Base-by-base conservation (phyloP, 2,329 filamentous ascomycete genomes). In the Exophiala sp. region DNA sequence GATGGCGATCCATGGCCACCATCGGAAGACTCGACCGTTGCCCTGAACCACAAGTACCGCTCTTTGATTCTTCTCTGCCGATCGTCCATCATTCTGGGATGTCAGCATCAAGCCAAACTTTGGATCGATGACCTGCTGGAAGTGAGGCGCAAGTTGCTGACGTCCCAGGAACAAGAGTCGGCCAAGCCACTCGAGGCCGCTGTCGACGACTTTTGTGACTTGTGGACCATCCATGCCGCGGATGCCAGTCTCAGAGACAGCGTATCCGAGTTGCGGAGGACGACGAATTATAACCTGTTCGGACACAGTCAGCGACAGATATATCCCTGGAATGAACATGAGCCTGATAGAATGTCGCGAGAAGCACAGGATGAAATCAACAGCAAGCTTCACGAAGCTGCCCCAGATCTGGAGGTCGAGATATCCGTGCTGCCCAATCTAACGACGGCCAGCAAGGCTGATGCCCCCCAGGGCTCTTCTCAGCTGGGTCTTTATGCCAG, bases 401-500 rank as follows among this genome's bases (percentile, higher is more conserved):
- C 89, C 1, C 85, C 88, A 1, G 91, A 88, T 62, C 86, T 91
- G 53, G 86, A 87, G 56, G 86, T 95, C 23, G 79, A 81, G 50
- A 83, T 85, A 2, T 82, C 88, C 0, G 78, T 83, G 24, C 71
- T 98, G 3, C 93, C 91, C 1, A 73, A 86, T 0, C 70, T 97
- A 19, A 72, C 82, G 9, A 73, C 60, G 23, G 18, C 5, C 34
- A 19, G 11, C 13, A 19, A 3, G 18, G 6, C 14, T 19, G 13
- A 13, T 19, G 18, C 14, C 14, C 62, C 64, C 18, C 64, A 77
- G 41, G 71, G 72, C 19, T 77, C 76, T 2, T 77, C 77, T 49
- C 93, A 98, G 67, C 78, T 98, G 0, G 93, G 93, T 3, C 77
- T 98, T 2, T 97, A 97, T 65, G 91, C 90, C 6, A 87, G 82